Evolutionary conservation across 1,139 yeast genomes (phyloP).

Genomic region (Tardiomyces digboiensis): DNA sequence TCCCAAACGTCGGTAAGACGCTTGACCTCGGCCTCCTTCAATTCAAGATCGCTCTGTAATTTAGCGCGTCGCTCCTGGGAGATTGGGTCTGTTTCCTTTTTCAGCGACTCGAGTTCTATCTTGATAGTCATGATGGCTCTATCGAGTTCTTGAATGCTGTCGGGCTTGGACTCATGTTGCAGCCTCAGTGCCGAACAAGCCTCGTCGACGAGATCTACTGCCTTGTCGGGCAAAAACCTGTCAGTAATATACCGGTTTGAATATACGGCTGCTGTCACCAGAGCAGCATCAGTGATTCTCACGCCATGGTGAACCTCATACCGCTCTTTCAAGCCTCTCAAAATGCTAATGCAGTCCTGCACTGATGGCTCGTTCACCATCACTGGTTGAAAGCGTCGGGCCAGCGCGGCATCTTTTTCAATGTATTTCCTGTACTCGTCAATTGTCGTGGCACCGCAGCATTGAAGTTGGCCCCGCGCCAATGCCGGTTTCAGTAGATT

Average conservation of each 20-base stretch:
- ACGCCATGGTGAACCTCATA: conserved; percentile 99
- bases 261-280: conserved; percentile 88
- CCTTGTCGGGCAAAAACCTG: conserved; percentile 89
- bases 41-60: conserved; percentile 74
- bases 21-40: conserved; percentile 60
- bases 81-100: conserved; percentile 71
- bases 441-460: conserved; percentile 93
- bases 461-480: conserved; percentile 87
- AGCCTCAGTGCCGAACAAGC: conserved; percentile 91
- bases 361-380: conserved; percentile 85
- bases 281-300: conserved; percentile 85
- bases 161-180: conserved; percentile 97
- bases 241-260: conserved; percentile 90
- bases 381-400: conserved; percentile 89
- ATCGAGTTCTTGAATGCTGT: conserved; percentile 82
- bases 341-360: conserved; percentile 81
- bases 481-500: conserved; percentile 88
- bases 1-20: conserved; percentile 74
- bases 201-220: conserved; percentile 92
- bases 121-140: conserved; percentile 88
- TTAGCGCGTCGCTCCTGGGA: conserved; percentile 78
- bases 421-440: conserved; percentile 83
- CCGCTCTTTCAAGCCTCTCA: conserved; percentile 87
- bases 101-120: conserved; percentile 85
- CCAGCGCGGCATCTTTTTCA: conserved; percentile 87